A percentile compares a stretch with the other conserved stretches of the same genome.
phyloP scores from a whole-genome alignment of 192 early-diverging fungal species.

The Entomortierella chlamydospora region DNA sequence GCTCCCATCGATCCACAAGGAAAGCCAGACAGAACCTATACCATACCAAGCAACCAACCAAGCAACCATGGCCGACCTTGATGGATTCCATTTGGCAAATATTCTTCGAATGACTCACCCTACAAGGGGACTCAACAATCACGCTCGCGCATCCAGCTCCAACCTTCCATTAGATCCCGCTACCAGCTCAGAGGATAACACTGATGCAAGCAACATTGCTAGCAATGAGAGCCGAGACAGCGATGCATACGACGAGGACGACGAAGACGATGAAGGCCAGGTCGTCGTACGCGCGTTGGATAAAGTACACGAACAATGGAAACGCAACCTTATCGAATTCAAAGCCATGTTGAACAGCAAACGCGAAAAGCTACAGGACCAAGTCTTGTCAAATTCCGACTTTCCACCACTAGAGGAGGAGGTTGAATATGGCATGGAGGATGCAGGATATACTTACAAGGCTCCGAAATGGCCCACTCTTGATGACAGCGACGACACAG shows the following conservation, averaged over 20 bases:
- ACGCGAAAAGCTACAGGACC: constrained; percentile 5
- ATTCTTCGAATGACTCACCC: constrained; percentile 36
- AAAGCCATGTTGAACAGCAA: constrained; percentile 17
- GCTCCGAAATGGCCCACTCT: constrained; percentile 39
- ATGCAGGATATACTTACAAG: constrained; percentile 25
- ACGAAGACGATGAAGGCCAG: constrained; percentile 27
- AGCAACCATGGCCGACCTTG: constrained; percentile 29
- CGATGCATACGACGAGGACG: constrained; percentile 13
- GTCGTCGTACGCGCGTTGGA: constrained; percentile 27
- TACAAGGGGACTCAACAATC: not conserved
- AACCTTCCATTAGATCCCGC: too few species aligned
- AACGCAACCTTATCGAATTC: constrained; percentile 29
- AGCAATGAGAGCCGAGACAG: not conserved
- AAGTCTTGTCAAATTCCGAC: constrained; percentile 19
- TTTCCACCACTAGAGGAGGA: constrained; percentile 45
- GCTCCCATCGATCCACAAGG: too few species aligned
- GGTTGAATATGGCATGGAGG: constrained; percentile 51
- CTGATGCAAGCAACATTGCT: not conserved
- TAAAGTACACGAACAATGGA: constrained; percentile 37
- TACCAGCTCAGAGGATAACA: not conserved
- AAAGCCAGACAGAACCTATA: too few species aligned
- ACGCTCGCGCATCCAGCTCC: not conserved
- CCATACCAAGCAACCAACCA: not conserved
- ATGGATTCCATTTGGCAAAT: constrained; percentile 47
- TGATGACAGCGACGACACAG: constrained; percentile 50